Evolutionary conservation across 2,329 filamentous ascomycete species (phyloP).

Genomic region (Apiospora aurea): DNA sequence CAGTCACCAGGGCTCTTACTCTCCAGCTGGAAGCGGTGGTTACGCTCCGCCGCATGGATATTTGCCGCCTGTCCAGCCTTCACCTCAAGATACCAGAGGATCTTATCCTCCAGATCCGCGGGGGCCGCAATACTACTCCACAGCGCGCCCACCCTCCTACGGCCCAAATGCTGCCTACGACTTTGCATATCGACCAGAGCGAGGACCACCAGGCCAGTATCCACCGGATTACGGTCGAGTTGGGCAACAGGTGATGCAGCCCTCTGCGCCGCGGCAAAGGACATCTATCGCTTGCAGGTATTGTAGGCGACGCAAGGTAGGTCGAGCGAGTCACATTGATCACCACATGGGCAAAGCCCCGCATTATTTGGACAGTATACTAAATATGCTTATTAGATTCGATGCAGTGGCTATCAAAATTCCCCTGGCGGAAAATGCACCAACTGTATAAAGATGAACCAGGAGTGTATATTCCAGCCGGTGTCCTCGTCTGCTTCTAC

Average conservation of each 20-base stretch:
- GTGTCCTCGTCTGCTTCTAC: slow-evolving; percentile 63
- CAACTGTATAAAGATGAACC: slow-evolving; percentile 67
- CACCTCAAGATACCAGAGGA: slow-evolving; percentile 39
- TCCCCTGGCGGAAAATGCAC: slow-evolving; percentile 66
- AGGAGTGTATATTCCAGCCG: slow-evolving; percentile 68
- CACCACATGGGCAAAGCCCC: background rate
- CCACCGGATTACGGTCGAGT: slow-evolving; percentile 41
- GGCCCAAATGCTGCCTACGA: slow-evolving; percentile 35
- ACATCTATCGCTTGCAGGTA: slow-evolving; percentile 68
- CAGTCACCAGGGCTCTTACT: slow-evolving; percentile 34
- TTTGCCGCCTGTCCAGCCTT: slow-evolving; percentile 48
- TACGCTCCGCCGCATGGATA: slow-evolving; percentile 38
- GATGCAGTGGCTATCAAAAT: slow-evolving; percentile 67
- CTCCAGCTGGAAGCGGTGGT: slow-evolving; percentile 34
- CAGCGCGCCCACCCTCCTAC: slow-evolving; percentile 33
- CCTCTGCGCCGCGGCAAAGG: slow-evolving; percentile 63
- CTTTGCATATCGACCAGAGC: slow-evolving; percentile 44
- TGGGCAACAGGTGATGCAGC: slow-evolving; percentile 50
- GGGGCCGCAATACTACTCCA: slow-evolving; percentile 36
- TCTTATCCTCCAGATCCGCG: slow-evolving; percentile 50
- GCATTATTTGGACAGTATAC: background rate
- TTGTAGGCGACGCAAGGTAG: slow-evolving; percentile 67
- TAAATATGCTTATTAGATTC: slow-evolving; percentile 54
- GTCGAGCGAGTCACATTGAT: slow-evolving; percentile 18
- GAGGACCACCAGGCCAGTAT: slow-evolving; percentile 39